phyloP scores from a whole-genome alignment of 192 early-diverging fungal species.

The Coemansia sp. region DNA sequence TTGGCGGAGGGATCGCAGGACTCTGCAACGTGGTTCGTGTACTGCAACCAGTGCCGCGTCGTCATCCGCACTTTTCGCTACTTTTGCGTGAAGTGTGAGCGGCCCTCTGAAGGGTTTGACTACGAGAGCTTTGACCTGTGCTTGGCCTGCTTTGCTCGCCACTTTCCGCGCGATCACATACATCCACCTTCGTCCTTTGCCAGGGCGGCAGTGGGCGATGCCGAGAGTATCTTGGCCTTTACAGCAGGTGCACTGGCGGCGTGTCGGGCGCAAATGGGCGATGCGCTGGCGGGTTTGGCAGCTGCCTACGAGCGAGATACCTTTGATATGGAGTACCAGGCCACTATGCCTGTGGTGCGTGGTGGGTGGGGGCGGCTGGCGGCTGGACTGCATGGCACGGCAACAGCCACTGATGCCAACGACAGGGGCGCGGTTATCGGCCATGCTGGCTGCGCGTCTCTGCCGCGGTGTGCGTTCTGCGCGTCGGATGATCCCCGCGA shows the following conservation, averaged over 20 bases:
- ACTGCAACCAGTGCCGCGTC: slow-evolving; percentile 78
- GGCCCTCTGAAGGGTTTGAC: slow-evolving; percentile 59
- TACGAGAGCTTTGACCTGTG: slow-evolving; percentile 77
- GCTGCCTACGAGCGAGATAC: slow-evolving; percentile 34
- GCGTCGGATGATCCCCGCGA: slow-evolving; percentile 45
- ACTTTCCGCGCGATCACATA: slow-evolving; percentile 67
- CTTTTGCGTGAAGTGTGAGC: slow-evolving; percentile 84
- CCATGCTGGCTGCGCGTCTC: not conserved
- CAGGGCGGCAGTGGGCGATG: slow-evolving; percentile 33
- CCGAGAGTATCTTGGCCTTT: slow-evolving; percentile 39
- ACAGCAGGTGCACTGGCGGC: slow-evolving; percentile 18
- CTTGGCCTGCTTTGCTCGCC: slow-evolving; percentile 65
- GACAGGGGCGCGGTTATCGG: slow-evolving; percentile 20
- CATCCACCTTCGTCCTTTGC: slow-evolving; percentile 84
- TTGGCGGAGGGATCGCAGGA: slow-evolving; percentile 32
- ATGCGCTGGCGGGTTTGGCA: not conserved
- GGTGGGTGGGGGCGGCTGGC: slow-evolving; percentile 38
- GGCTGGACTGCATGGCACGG: slow-evolving; percentile 46
- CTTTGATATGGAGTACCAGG: slow-evolving; percentile 26
- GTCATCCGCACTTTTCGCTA: slow-evolving; percentile 78
- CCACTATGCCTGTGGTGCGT: not conserved
- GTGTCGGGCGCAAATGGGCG: slow-evolving; percentile 4
- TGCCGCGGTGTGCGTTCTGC: slow-evolving; percentile 55
- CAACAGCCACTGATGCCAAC: slow-evolving; percentile 13
- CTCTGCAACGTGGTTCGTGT: slow-evolving; percentile 61